Evolutionary conservation across 2,329 filamentous ascomycete species (phyloP).

Genomic region (Aspergillus phoenicis): DNA sequence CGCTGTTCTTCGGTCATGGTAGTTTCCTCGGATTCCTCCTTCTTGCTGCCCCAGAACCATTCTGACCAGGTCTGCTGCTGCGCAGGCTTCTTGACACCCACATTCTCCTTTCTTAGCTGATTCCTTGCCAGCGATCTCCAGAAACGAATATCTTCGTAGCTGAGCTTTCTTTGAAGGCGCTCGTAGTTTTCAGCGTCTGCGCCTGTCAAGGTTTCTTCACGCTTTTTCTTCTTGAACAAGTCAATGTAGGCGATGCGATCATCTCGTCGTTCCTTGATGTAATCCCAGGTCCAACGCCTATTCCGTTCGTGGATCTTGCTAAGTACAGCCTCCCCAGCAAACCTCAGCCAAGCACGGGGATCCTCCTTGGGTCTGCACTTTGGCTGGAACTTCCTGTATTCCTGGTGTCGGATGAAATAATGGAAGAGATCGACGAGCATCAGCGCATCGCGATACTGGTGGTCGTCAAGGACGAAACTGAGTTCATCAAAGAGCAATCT

Average conservation of each 20-base stretch:
- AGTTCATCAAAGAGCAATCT: slow-evolving; percentile 95
- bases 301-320: slow-evolving; percentile 95
- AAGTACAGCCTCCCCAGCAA: slow-evolving; percentile 85
- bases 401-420: slow-evolving; percentile 95
- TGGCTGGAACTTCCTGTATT: slow-evolving; percentile 91
- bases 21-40: slow-evolving; percentile 72
- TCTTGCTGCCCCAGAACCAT: slow-evolving; percentile 87
- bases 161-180: slow-evolving; percentile 80
- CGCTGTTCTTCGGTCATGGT: slow-evolving; percentile 94
- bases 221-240: slow-evolving; percentile 92
- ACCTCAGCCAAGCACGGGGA: slow-evolving; percentile 86
- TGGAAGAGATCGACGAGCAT: slow-evolving; percentile 99
- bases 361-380: slow-evolving; percentile 84
- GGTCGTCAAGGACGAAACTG: slow-evolving; percentile 93
- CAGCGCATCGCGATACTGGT: slow-evolving; percentile 93
- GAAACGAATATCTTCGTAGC: slow-evolving; percentile 94
- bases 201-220: slow-evolving; percentile 66
- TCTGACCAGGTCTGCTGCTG: slow-evolving; percentile 84
- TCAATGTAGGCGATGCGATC: slow-evolving; percentile 87
- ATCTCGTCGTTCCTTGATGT: slow-evolving; percentile 88
- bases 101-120: slow-evolving; percentile 91
- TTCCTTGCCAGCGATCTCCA: slow-evolving; percentile 95
- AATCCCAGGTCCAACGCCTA: slow-evolving; percentile 91
- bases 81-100: slow-evolving; percentile 73
- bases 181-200: slow-evolving; percentile 74